Evolutionary conservation across 805 yeast species (phyloP), one percentile per base, ranked within the genome.

Genomic region (Candida sonorensis): DNA sequence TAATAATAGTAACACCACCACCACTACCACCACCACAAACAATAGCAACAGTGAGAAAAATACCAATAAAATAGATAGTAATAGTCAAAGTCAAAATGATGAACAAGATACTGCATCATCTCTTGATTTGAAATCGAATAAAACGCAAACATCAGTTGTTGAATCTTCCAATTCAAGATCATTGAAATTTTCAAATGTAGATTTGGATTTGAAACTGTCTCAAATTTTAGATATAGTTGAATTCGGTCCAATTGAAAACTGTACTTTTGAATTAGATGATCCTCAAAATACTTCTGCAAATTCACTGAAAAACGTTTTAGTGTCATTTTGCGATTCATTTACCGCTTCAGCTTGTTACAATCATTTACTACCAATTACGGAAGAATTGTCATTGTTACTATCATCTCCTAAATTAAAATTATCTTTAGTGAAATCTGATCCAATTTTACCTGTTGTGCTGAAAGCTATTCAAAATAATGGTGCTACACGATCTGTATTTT

Each of bases 211-310:
- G 6, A 29, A 36, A 21, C 31, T 48, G 10, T 38, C 37, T 11
- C 47, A 50, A 4, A 31, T 53, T 9, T 50, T 75, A 26, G 65
- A 72, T 28, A 53, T 59, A 20, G 62, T 78, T 8, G 71, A 70
- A 26, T 64, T 51, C 48, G 84, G 82, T 4, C 81, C 84, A 1
- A 64, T 80, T 22, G 87, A 80, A 50, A 72, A 71, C 44, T 64
- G 75, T 38, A 64, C 67, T 34, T 49, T 72, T 36, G 56, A 51
- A 12, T 48, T 49, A 2, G n/a, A 36, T 2, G 45, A 47, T 17
- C 36, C 51, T 2, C 36, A 50, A 1, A 35, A 15, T 9, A 6
- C 30, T 8, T 20, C 27, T 5, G 18, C 27, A 26, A 11, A 12
- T n/a, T 15, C 26, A 23, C 14, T 8, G 11, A 34, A 29, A 23